Conservation (phyloP, 2,329 filamentous ascomycete species). For the Onygenales sp. region DNA sequence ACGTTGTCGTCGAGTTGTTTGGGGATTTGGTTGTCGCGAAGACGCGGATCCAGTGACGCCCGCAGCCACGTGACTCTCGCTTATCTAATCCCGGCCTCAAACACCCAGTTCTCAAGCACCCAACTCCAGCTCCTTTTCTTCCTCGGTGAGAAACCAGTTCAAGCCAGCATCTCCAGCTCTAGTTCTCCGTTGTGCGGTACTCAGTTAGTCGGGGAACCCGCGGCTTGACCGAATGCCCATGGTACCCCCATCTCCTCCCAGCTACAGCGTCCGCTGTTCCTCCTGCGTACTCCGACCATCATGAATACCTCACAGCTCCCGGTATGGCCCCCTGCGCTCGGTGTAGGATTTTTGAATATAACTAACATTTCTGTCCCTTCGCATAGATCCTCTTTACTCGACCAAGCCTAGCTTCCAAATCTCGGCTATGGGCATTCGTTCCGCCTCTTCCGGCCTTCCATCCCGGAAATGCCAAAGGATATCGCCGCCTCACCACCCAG, state of each 20-base stretch:
- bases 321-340: slow-evolving; percentile 7
- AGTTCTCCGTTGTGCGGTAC: not conserved
- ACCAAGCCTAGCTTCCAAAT: not conserved
- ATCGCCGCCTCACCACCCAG: slow-evolving; percentile 24
- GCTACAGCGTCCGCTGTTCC: slow-evolving; percentile 11
- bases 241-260: slow-evolving; percentile 3
- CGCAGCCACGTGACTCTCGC: not conserved
- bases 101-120: not conserved
- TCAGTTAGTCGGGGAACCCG: not conserved
- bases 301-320: slow-evolving; percentile 6
- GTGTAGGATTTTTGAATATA: not conserved
- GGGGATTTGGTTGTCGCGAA: not conserved
- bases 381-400: not conserved
- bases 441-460: slow-evolving; percentile 13
- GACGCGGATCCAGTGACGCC: not conserved
- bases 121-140: not conserved
- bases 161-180: not conserved
- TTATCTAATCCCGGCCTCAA: not conserved
- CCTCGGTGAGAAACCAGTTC: not conserved
- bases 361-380: not conserved
- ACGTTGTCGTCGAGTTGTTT: not conserved
- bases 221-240: slow-evolving; percentile 5
- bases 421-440: slow-evolving; percentile 14
- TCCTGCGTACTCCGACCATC: slow-evolving; percentile 1
- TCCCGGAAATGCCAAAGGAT: slow-evolving; percentile 3